These are phyloP conservation scores for Silene coronaria DNA, from an alignment of 179 eudicot species.

Conservation along the genomic window DNA sequence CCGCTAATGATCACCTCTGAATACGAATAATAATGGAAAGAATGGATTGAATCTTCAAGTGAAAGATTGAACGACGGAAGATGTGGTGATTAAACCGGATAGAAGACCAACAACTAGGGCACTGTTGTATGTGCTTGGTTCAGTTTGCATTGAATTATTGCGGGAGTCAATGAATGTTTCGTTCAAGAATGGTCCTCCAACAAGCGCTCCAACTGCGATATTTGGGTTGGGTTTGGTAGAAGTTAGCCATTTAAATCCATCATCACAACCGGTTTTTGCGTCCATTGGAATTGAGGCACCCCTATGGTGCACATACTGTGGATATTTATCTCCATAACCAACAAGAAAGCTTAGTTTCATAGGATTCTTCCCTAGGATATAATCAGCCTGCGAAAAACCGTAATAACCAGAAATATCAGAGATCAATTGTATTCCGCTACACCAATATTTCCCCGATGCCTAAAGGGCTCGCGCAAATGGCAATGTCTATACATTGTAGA, in stretches of 20 bases:
- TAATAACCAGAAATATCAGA: background rate
- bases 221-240: constrained; percentile 69
- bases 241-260: constrained; percentile 63
- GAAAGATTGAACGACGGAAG: constrained; percentile 54
- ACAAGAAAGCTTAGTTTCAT: constrained; percentile 74
- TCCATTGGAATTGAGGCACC: constrained; percentile 87
- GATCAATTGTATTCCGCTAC: background rate
- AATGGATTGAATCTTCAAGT: constrained; percentile 18
- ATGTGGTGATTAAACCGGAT: constrained; percentile 72
- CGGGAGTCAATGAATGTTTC: constrained; percentile 61
- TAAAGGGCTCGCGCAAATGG: too few relatives aligned
- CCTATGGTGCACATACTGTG: constrained; percentile 72
- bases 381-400: constrained; percentile 52
- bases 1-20: background rate
- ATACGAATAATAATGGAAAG: background rate
- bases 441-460: too few relatives aligned
- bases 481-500: too few relatives aligned
- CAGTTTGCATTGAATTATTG: constrained; percentile 70
- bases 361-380: constrained; percentile 70
- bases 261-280: constrained; percentile 49
- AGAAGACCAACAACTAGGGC: constrained; percentile 76
- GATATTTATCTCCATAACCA: constrained; percentile 72
- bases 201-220: constrained; percentile 65
- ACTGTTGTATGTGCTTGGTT: constrained; percentile 78
- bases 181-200: constrained; percentile 78